phyloP scores from a whole-genome alignment of 208 protist genomes.

The Blastocrithidia nonstop region DNA sequence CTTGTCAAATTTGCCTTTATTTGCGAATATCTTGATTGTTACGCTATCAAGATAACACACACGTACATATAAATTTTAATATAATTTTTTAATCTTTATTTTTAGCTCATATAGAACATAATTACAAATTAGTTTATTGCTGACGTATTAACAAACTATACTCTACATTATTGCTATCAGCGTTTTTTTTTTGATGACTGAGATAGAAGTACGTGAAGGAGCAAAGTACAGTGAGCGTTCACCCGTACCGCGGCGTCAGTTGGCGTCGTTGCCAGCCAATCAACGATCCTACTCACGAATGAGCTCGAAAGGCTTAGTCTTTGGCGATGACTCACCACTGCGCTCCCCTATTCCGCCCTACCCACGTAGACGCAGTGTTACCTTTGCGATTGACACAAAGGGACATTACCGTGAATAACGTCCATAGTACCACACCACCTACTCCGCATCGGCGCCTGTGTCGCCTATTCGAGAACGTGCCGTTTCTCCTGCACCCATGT shows the following conservation, averaged over 20 bases:
- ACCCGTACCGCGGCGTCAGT: conserved; percentile 48
- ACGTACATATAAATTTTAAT: conserved; percentile 5
- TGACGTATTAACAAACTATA: no score
- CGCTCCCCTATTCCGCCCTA: conserved; percentile 69
- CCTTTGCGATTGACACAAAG: conserved; percentile 41
- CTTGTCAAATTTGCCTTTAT: no score
- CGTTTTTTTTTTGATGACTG: no score
- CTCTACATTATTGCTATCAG: no score
- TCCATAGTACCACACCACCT: conserved; percentile 37
- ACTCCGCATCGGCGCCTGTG: conserved; percentile 19
- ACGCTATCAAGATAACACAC: conserved; percentile 3
- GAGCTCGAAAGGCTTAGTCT: conserved; percentile 29
- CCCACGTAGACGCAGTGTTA: conserved; percentile 65
- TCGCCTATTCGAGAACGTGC: conserved; percentile 15
- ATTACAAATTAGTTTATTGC: neutral
- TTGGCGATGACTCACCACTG: conserved; percentile 49
- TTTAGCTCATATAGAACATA: neutral
- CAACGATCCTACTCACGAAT: conserved; percentile 76
- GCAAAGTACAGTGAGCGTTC: conserved; percentile 24
- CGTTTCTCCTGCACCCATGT: conserved; percentile 23
- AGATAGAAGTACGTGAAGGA: neutral
- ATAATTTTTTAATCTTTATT: neutral
- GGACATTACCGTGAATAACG: conserved; percentile 50
- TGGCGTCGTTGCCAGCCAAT: conserved; percentile 51
- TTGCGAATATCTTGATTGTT: neutral